These are phyloP conservation scores for Zostera marina DNA, from an alignment of 116 monocot genomes.

Conservation along the genomic window DNA sequence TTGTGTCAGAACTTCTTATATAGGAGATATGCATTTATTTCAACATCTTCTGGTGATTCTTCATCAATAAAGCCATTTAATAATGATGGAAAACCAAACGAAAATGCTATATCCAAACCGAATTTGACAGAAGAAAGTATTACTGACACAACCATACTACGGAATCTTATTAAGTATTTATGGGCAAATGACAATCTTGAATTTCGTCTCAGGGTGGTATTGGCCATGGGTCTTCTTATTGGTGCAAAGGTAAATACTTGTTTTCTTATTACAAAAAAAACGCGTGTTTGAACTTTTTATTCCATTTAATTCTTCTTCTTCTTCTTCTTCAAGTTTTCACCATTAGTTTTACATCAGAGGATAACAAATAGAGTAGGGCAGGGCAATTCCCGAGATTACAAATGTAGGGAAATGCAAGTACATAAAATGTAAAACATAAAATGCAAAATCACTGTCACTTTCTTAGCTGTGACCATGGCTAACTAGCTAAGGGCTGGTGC, in stretches of 20 bases:
- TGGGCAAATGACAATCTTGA: slow-evolving; percentile 66
- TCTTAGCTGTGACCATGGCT: no score
- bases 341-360: no score
- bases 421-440: no score
- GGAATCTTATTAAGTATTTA: slow-evolving; percentile 58
- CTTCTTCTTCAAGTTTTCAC: no score
- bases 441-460: no score
- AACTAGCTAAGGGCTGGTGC: no score
- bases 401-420: no score
- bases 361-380: no score
- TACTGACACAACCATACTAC: slow-evolving; percentile 55
- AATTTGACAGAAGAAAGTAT: slow-evolving; percentile 34
- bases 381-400: no score
- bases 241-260: slow-evolving; percentile 63
- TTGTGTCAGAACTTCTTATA: slow-evolving; percentile 21
- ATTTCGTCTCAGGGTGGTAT: slow-evolving; percentile 50
- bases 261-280: neutral
- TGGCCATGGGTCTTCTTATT: slow-evolving; percentile 66
- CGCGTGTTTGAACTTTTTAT: neutral
- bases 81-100: slow-evolving; percentile 20
- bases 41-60: slow-evolving; percentile 42
- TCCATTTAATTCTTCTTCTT: no score
- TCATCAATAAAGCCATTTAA: slow-evolving; percentile 11
- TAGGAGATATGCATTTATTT: slow-evolving; percentile 37
- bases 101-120: slow-evolving; percentile 26